These are phyloP conservation scores for Nicotiana otophora DNA, from an alignment of 257 asterid genomes.

Conservation along the genomic window DNA sequence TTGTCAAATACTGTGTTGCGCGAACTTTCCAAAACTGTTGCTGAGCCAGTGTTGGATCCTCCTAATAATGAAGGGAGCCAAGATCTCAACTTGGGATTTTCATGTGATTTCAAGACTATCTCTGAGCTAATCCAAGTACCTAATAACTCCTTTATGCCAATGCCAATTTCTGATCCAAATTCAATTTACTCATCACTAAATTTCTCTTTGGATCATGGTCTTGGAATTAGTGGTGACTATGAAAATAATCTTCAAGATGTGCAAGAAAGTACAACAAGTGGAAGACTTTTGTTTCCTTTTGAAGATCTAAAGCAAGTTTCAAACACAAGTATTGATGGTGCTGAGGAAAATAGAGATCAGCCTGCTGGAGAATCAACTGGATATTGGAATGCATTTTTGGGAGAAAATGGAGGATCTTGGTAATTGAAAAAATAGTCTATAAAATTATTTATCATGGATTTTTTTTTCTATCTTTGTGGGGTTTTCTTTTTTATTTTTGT, in stretches of 20 bases:
- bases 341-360: slow-evolving; percentile 30
- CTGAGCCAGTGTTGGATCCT: not conserved
- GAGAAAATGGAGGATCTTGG: slow-evolving; percentile 69
- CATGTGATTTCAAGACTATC: slow-evolving; percentile 41
- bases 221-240: slow-evolving; percentile 34
- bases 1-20: slow-evolving; percentile 37
- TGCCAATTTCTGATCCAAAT: slow-evolving; percentile 31
- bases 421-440: not conserved
- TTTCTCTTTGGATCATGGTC: slow-evolving; percentile 46
- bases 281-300: slow-evolving; percentile 60
- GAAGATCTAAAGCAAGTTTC: slow-evolving; percentile 49
- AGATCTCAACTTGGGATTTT: slow-evolving; percentile 64
- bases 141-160: slow-evolving; percentile 37
- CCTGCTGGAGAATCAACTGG: slow-evolving; percentile 26
- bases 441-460: too few species aligned
- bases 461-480: too few species aligned
- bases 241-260: slow-evolving; percentile 37
- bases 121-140: slow-evolving; percentile 53
- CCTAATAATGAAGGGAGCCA: slow-evolving; percentile 20
- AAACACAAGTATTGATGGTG: slow-evolving; percentile 14
- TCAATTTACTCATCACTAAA: slow-evolving; percentile 21
- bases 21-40: slow-evolving; percentile 4
- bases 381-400: slow-evolving; percentile 65
- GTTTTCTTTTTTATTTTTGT: not conserved
- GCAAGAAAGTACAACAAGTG: slow-evolving; percentile 33